Conservation (phyloP, 148 eudicot genomes). For the Spergularia bocconei region DNA sequence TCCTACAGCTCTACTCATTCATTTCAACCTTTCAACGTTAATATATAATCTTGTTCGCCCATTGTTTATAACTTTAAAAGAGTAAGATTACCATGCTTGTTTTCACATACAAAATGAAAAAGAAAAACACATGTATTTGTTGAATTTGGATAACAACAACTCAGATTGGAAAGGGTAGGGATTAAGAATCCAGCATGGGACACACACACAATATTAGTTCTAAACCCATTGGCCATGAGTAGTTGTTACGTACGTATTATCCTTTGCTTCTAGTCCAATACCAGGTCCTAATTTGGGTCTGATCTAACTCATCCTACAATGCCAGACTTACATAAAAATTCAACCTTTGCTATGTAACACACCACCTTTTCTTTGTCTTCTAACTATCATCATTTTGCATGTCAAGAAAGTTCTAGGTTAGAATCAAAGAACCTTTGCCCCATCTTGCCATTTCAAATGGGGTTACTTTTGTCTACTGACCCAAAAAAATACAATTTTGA, state of each 20-base stretch:
- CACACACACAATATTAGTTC: background rate
- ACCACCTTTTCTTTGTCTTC: constrained; percentile 1
- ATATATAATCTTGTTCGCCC: too few relatives aligned
- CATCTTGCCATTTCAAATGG: background rate
- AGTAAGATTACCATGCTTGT: too few relatives aligned
- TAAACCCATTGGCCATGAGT: background rate
- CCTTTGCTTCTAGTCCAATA: background rate
- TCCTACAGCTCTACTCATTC: too few relatives aligned
- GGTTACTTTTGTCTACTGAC: background rate
- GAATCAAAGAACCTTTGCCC: background rate
- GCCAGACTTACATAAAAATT: background rate
- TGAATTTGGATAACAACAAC: constrained; percentile 8
- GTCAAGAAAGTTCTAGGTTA: background rate
- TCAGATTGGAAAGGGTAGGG: background rate
- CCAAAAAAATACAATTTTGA: background rate
- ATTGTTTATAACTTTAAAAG: too few relatives aligned
- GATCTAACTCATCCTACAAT: background rate
- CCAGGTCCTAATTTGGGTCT: background rate
- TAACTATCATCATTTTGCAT: constrained; percentile 4
- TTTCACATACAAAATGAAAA: constrained; percentile 3
- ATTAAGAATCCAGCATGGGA: constrained; percentile 13
- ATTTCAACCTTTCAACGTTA: too few relatives aligned
- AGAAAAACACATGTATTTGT: constrained; percentile 5
- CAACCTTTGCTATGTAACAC: background rate
- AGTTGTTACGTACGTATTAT: background rate